Evolutionary conservation across 768 basidiomycete species (phyloP), one percentile per base, ranked within the genome.

Genomic region (Boletus fagicola): DNA sequence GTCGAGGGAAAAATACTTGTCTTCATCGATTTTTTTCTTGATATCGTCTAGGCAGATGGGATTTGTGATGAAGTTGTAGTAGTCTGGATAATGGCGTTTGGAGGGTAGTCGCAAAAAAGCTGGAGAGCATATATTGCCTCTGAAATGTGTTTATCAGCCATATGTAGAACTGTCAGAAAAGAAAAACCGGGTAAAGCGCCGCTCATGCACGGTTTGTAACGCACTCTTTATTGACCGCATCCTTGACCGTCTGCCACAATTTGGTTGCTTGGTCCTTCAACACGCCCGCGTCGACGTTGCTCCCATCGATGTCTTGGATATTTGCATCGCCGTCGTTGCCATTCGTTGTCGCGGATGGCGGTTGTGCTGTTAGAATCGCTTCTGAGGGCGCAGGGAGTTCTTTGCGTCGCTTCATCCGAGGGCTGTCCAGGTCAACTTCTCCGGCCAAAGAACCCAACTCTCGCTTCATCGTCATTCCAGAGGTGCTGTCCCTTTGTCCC

Each of bases 21-120:
- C 76, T 50, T 75, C 74, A 46, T 88, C 86, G 28, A 94, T 78
- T 65, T 83, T 81, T 64, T 83, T 81, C 80, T 92, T 92, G 76
- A 97, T 93, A 61, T 95, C 92, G 44, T 92, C 89, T 50, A 97
- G 77, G 28, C 91, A 86, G 63, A 97, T 92, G 31, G 95, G 94
- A 26, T 82, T 78, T 63, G 84, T 78, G 68, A 95, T 96, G 62
- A 87, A 59, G 24, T 73, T 68, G 73, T 95, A 97, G 74, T 98
- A 98, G 76, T 95, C 94, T 40, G 92, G 83, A 72, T 90, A 92
- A 56, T 77, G 77, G 56, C 84, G 82, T 73, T 86, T 89, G 44
- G 84, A 79, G 20, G 89, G 89, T 62, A 85, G 80, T 57, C 80
- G 82, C 66, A 87, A 69, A 72, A 92, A 94, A 64, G 83, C 83